Evolutionary conservation across 495 filamentous ascomycete species (phyloP), one percentile per base, ranked within the genome.

Genomic region (Xylaria flabelliformis): DNA sequence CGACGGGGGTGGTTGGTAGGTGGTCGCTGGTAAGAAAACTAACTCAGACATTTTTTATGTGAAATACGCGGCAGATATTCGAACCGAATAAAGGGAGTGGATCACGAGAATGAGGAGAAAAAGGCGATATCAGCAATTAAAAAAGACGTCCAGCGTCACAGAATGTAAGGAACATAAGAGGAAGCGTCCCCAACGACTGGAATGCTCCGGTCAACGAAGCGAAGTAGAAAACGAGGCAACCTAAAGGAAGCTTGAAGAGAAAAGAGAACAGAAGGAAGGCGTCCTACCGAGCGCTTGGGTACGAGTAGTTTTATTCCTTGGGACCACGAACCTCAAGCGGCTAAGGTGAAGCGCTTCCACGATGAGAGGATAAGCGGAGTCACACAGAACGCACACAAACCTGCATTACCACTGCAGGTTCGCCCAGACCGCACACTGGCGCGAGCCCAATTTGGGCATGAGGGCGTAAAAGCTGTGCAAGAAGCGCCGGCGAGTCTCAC

Each of bases 1-100:
- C 77, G 88, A 86, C 71, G 88, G 89, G 73, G 91, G 88, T 79
- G 82, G 80, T 79, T 83, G 80, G 81, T 88, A 91, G 50, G 84
- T 87, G 73, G 83, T 88, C 78, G 88, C 81, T 71, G 88, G 86
- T 74, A 91, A 85, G 76, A 88, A 76, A 78, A 85, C 80, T 75
- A 82, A 77, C 58, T 86, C 88, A 77, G 78, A 86, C 87, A 92
- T 94, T 88, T 73, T 83, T 46, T 0, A 76, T 74, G 74, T 71
- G 44, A 73, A 77, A 75, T 64, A 74, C 72, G 70, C 72, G 62
- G 71, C 67, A 73, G 72, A 70, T 76, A 74, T 74, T 48, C 68
- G 72, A 51, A 71, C 69, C 74, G 42, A 66, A 71, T 74, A 65
- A 42, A 71, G 64, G 41, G 69, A 69, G 56, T 56, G 36, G 21